Percentiles rank a stretch among this genome's conserved stretches.
These are phyloP conservation scores for Chimonanthus salicifolius DNA, from an alignment of 164 flowering plant species.

Conservation along the genomic window DNA sequence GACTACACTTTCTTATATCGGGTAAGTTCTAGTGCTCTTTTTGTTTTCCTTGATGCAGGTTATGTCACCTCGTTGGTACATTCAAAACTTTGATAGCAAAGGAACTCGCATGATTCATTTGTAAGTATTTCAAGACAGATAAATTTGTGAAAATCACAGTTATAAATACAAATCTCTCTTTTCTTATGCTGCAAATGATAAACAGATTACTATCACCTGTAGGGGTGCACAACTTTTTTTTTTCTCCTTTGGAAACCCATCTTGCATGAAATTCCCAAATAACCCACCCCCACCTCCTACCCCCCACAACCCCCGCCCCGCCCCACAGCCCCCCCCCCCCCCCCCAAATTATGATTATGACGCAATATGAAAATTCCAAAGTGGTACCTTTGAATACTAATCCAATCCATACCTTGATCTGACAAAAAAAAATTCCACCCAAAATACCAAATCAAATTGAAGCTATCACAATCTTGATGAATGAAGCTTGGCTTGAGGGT, in stretches of 20 bases:
- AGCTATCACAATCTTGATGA: too few relatives aligned
- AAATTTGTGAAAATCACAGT: neutral
- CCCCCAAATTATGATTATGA: too few relatives aligned
- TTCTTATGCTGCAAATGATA: neutral
- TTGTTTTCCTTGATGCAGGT: slow-evolving; percentile 35
- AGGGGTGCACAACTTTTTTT: neutral
- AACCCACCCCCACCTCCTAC: too few relatives aligned
- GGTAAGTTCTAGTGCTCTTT: neutral
- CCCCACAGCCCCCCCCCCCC: too few relatives aligned
- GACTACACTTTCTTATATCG: neutral
- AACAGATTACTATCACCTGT: neutral
- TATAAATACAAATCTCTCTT: neutral
- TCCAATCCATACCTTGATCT: too few relatives aligned
- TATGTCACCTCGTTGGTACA: slow-evolving; percentile 84
- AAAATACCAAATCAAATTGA: too few relatives aligned
- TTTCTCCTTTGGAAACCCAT: neutral
- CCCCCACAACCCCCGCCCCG: too few relatives aligned
- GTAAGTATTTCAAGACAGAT: slow-evolving; percentile 39
- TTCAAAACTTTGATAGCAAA: slow-evolving; percentile 54
- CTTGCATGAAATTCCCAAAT: too few relatives aligned
- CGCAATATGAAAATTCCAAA: too few relatives aligned
- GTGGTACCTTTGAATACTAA: too few relatives aligned
- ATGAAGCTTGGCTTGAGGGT: too few relatives aligned
- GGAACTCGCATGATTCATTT: slow-evolving; percentile 74
- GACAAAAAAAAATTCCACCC: too few relatives aligned